phyloP scores from a whole-genome alignment of 176 grass and related monocot genomes.

The Oryza brachyantha region DNA sequence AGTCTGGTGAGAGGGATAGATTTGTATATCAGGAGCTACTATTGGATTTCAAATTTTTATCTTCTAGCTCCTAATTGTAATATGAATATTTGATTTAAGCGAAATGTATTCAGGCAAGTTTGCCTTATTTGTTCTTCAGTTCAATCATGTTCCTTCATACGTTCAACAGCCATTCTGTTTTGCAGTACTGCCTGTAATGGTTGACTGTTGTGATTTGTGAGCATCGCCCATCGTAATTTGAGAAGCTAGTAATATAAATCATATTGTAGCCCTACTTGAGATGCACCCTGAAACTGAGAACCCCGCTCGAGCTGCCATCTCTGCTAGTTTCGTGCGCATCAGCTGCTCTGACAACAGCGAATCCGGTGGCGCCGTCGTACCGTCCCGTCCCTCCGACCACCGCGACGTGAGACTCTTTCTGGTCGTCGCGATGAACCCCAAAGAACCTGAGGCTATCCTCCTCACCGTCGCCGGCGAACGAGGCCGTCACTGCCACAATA shows the following conservation, averaged over 20 bases:
- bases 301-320: constrained; percentile 10
- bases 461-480: constrained; percentile 27
- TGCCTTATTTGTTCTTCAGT: not conserved
- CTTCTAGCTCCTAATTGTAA: constrained; percentile 37
- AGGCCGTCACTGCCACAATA: constrained; percentile 59
- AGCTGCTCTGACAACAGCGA: constrained; percentile 38
- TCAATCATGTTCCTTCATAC: not conserved
- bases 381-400: constrained; percentile 69
- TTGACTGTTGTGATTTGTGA: not conserved
- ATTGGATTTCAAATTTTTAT: not conserved
- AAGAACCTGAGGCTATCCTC: constrained; percentile 73
- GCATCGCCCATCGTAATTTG: not conserved
- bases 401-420: constrained; percentile 57
- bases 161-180: not conserved
- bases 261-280: constrained; percentile 40
- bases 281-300: constrained; percentile 52
- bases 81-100: constrained; percentile 13
- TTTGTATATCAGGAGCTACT: constrained; percentile 26
- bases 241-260: not conserved
- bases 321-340: not conserved
- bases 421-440: constrained; percentile 29
- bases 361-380: constrained; percentile 43
- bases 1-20: constrained; percentile 8
- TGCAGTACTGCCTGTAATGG: not conserved
- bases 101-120: constrained; percentile 18